Base-by-base conservation (phyloP, 768 basidiomycete genomes). In the Trametes gibbosa region DNA sequence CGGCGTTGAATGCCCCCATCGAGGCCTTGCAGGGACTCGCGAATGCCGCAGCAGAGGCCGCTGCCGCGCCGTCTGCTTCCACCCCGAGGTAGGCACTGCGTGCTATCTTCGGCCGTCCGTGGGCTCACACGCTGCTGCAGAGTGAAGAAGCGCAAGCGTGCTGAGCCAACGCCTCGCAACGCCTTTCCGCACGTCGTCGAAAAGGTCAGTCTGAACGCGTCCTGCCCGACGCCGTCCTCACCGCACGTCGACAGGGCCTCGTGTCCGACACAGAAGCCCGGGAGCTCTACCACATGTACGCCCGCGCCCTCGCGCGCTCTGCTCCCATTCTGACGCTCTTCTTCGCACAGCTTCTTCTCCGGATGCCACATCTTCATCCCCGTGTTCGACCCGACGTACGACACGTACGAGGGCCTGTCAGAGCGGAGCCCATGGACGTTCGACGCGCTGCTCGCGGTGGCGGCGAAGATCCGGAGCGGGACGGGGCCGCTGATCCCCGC, bases 311-410 rank as follows among this genome's bases (percentile, higher is more conserved):
- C 67, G 9, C 29, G 32, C 57, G 6, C n/a, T 37, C 23, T 16
- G 35, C 53, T 40, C 48, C 7, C 56, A 34, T 21, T 32, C 32
- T 14, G 9, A 16, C 50, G 8, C 32, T 12, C 8, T 2, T 19
- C 34, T 19, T 8, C 29, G 5, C 35, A 3, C 42, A 51, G 54
- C 23, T 98, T 96, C 80, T 96, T 96, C 78, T 87, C 90, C 58
- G 95, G 95, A 49, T 97, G 94, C 75, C 91, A 97, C 77, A 82
- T 95, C 71, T 98, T 97, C 79, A 93, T 97, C 65, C 95, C 95
- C 47, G 80, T 97, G 62, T 97, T 95, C 78, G 94, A 97, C 75
- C 90, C 92, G 32, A 76, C 79, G 59, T 96, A 94, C 75, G 95
- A 98, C 79, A 92, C 92, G 16, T 95, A 91, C 76, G 95, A 96